Percentiles rank a stretch among this genome's conserved stretches.
Evolutionary conservation across 1,284 basidiomycete species (phyloP).

Genomic region (Xerocomus minutiporus): DNA sequence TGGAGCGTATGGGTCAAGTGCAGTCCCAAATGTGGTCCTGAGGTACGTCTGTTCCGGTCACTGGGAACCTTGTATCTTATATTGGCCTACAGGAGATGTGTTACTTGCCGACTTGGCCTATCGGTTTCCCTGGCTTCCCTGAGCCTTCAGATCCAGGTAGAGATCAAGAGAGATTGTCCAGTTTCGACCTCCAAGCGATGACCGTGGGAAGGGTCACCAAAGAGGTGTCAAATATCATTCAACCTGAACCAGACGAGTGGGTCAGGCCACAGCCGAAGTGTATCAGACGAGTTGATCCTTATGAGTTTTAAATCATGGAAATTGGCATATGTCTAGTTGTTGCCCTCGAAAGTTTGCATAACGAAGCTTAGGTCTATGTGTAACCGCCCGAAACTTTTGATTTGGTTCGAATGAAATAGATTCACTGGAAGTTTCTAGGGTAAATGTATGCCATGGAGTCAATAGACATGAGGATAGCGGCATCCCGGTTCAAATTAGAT

Average conservation of each 20-base stretch:
- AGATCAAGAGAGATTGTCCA: background rate
- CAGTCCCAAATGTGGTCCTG: constrained; percentile 30
- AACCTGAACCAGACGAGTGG: constrained; percentile 1
- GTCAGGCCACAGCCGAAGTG: constrained; percentile 6
- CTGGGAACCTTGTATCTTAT: background rate
- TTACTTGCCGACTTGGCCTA: constrained; percentile 1
- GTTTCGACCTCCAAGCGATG: background rate
- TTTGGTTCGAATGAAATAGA: background rate
- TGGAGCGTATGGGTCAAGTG: constrained; percentile 41
- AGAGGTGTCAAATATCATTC: background rate
- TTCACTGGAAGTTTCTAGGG: no score
- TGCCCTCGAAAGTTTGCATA: background rate
- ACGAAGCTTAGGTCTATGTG: background rate
- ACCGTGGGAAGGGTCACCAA: background rate
- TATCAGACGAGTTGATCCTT: constrained; percentile 1
- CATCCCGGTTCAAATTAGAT: background rate
- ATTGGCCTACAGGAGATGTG: background rate
- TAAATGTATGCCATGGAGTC: no score
- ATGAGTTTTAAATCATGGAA: constrained; percentile 1
- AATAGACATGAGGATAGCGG: background rate
- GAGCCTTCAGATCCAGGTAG: background rate
- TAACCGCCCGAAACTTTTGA: background rate
- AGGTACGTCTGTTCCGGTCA: constrained; percentile 24
- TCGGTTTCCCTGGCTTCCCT: background rate
- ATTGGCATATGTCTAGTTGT: no score